These are phyloP conservation scores for Pulveroboletus sp. DNA, from an alignment of 768 basidiomycete genomes.

Conservation along the genomic window DNA sequence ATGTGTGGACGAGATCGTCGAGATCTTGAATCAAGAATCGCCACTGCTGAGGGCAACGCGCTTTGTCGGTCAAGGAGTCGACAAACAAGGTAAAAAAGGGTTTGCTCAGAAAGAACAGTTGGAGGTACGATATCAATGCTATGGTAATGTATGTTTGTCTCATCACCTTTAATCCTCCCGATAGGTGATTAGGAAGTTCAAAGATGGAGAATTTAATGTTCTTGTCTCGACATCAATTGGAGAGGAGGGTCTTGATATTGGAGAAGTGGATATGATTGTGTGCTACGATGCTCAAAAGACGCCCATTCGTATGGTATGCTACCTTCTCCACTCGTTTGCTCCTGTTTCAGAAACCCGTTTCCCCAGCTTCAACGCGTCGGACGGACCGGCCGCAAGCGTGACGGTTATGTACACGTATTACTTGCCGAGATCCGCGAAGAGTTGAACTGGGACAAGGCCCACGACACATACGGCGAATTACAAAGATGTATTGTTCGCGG, in stretches of 20 bases:
- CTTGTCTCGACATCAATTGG: slow-evolving; percentile 96
- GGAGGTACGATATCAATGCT: slow-evolving; percentile 48
- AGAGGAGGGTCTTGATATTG: slow-evolving; percentile 97
- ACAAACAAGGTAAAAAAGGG: slow-evolving; percentile 84
- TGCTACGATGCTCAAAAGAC: slow-evolving; percentile 98
- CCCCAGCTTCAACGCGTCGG: slow-evolving; percentile 90
- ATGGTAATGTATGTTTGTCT: background rate
- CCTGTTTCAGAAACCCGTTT: background rate
- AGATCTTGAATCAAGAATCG: slow-evolving; percentile 65
- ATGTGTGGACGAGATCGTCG: slow-evolving; percentile 88
- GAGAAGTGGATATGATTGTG: slow-evolving; percentile 92
- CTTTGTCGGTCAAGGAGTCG: slow-evolving; percentile 88
- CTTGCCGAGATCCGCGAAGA: slow-evolving; percentile 92
- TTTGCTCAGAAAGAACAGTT: slow-evolving; percentile 89
- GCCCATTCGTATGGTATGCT: slow-evolving; percentile 87
- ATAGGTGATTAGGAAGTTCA: slow-evolving; percentile 85
- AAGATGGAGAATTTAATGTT: slow-evolving; percentile 82
- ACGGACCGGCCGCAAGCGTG: slow-evolving; percentile 88
- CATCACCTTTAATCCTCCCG: slow-evolving; percentile 7
- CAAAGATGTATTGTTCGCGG: slow-evolving; percentile 85
- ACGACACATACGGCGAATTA: slow-evolving; percentile 80
- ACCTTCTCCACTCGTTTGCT: background rate
- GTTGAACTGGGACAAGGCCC: slow-evolving; percentile 82
- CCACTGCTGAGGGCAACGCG: slow-evolving; percentile 78
- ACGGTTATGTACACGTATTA: slow-evolving; percentile 86